phyloP scores from a whole-genome alignment of 352 stramenopile species.

The Globisporangium solare region DNA sequence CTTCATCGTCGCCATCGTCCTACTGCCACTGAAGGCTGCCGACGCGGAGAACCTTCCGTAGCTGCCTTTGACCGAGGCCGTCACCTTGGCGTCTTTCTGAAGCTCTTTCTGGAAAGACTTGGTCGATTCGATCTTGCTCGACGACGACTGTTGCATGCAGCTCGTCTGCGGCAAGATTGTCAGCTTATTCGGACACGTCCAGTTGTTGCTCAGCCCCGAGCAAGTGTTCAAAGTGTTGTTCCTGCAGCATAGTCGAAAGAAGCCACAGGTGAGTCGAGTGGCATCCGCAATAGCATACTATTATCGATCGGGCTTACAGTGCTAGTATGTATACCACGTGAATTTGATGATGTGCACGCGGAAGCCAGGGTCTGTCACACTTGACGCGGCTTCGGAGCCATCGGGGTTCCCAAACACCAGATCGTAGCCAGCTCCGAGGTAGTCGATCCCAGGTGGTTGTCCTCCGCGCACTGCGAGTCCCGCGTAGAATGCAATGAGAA shows the following conservation, averaged over 20 bases:
- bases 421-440: slow-evolving; percentile 24
- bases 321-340: slow-evolving; percentile 16
- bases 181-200: slow-evolving; percentile 19
- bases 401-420: slow-evolving; percentile 24
- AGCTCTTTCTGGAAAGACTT: slow-evolving; percentile 25
- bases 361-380: slow-evolving; percentile 22
- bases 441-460: slow-evolving; percentile 24
- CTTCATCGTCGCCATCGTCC: slow-evolving; percentile 22
- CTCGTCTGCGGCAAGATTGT: slow-evolving; percentile 21
- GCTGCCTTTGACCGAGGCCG: slow-evolving; percentile 20
- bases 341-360: slow-evolving; percentile 22
- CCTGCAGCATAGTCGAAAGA: slow-evolving; percentile 1
- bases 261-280: too few relatives aligned
- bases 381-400: slow-evolving; percentile 19
- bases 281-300: too few relatives aligned
- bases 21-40: slow-evolving; percentile 22
- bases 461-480: slow-evolving; percentile 4
- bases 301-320: too few relatives aligned
- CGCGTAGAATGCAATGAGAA: background rate
- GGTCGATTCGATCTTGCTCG: slow-evolving; percentile 20
- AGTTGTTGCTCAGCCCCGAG: slow-evolving; percentile 18
- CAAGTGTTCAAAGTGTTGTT: slow-evolving; percentile 15
- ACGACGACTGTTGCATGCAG: slow-evolving; percentile 26
- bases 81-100: slow-evolving; percentile 18
- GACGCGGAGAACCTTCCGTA: slow-evolving; percentile 20